Evolutionary conservation across 2,329 filamentous ascomycete genomes (phyloP), one percentile per base, ranked within the genome.

Genomic region (Diplodia sapinea): DNA sequence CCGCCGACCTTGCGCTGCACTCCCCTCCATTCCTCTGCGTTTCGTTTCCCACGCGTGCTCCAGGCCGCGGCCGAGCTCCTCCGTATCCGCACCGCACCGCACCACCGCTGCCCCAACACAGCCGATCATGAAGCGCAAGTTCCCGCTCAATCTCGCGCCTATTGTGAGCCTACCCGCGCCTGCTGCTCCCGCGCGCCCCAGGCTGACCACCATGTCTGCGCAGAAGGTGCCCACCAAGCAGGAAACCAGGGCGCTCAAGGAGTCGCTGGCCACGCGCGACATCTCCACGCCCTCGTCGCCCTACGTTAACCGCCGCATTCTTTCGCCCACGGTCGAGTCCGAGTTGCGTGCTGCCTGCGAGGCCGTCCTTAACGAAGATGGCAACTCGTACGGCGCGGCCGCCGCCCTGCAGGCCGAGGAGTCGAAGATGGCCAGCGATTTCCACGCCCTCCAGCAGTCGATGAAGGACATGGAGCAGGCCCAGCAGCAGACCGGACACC

Each of bases 331-430:
- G 43, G 76, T 79, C 55, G 82, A 84, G 68, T 75, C 75, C 33
- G 80, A 84, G 69, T 74, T 84, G 62, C 81, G 81, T 68, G 71
- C 75, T 54, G 81, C 82, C 66, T 84, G 82, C 72, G 77, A 56
- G 36, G 66, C 79, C 26, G 77, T 78, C 64, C 78, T 84, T 65
- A 73, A 83, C 65, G 73, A 77, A 52, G 75, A 79, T 72, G 77
- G 77, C 74, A 79, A 79, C 71, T 76, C 77, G 8, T 79, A 77
- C 50, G 78, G 78, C 65, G 72, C 73, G 33, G 74, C 78, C 68
- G 43, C 68, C 38, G 73, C 74, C 1, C 50, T 75, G 20, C 66
- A 67, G 50, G 66, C 66, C 17, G 26, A 52, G n/a, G 66, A 81
- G 68, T 77, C 75, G 9, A 77, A 74, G 69, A 72, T 77, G 23